phyloP scores from a whole-genome alignment of 192 early-diverging fungal genomes.

The Podila minutissima region DNA sequence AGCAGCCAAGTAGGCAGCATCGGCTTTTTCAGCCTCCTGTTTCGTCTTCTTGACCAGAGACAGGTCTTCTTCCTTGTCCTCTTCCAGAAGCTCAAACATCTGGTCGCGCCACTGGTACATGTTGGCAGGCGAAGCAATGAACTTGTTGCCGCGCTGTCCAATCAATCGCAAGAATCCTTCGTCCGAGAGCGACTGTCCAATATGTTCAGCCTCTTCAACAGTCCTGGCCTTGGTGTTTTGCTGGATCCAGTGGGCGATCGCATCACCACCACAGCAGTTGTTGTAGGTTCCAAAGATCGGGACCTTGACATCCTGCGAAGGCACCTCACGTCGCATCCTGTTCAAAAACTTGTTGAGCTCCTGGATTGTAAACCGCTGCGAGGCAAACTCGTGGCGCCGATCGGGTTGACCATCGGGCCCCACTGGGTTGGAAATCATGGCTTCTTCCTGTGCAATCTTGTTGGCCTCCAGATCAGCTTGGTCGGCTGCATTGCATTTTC shows the following conservation, averaged over 20 bases:
- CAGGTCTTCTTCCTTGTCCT: constrained; percentile 42
- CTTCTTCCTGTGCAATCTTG: constrained; percentile 33
- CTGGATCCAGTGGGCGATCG: constrained; percentile 78
- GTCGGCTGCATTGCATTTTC: constrained; percentile 71
- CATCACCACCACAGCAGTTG: constrained; percentile 71
- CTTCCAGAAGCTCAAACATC: constrained; percentile 62
- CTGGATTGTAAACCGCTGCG: constrained; percentile 65
- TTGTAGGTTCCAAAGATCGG: constrained; percentile 73
- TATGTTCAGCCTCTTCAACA: constrained; percentile 69
- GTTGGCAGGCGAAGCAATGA: constrained; percentile 65
- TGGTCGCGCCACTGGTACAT: constrained; percentile 80
- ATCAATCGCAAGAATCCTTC: constrained; percentile 73
- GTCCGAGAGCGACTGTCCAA: constrained; percentile 75
- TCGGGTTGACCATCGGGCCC: background rate
- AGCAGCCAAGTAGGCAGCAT: constrained; percentile 69
- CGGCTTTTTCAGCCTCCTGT: constrained; percentile 72
- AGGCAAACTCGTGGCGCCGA: constrained; percentile 59
- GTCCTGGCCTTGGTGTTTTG: constrained; percentile 69
- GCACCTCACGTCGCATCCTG: constrained; percentile 69
- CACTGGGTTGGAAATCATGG: background rate
- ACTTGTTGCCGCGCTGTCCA: constrained; percentile 74
- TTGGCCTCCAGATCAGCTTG: constrained; percentile 64
- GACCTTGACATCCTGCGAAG: constrained; percentile 70
- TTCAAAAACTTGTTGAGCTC: constrained; percentile 71
- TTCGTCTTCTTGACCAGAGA: constrained; percentile 43